Percentiles rank a stretch among this genome's conserved stretches.
Conservation (phyloP, 2,329 filamentous ascomycete species). For the Microsporum ferrugineum region DNA sequence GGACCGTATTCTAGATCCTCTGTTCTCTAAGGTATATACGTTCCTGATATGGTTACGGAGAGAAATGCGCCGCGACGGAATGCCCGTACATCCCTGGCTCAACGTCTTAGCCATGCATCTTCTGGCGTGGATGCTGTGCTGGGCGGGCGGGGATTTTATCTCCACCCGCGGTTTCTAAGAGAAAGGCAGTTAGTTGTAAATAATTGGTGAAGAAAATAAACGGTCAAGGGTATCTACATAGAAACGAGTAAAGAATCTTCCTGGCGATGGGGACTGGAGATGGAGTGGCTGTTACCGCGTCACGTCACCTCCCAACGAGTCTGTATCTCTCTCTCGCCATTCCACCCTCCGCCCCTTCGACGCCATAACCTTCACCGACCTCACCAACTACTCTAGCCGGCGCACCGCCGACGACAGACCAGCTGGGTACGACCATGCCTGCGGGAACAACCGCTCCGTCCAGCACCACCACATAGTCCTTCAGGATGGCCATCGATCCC, state of each 20-base stretch:
- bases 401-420: conserved; percentile 75
- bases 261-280: neutral
- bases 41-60: neutral
- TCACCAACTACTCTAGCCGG: conserved; percentile 74
- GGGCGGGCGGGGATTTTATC: neutral
- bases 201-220: neutral
- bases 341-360: conserved; percentile 35
- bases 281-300: neutral
- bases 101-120: neutral
- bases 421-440: conserved; percentile 86
- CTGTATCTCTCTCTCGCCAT: conserved; percentile 34
- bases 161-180: neutral
- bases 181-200: neutral
- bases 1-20: too few species aligned
- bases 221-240: neutral
- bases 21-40: too few species aligned
- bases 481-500: conserved; percentile 79
- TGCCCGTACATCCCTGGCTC: neutral
- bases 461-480: conserved; percentile 81
- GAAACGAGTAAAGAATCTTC: neutral
- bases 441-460: conserved; percentile 73
- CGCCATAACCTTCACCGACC: conserved; percentile 43
- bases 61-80: neutral
- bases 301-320: conserved; percentile 24
- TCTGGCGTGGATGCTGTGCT: neutral